A percentile compares a stretch with the other conserved stretches of the same genome.
phyloP scores from a whole-genome alignment of 2,329 filamentous ascomycete genomes.

The Alternaria rosae region DNA sequence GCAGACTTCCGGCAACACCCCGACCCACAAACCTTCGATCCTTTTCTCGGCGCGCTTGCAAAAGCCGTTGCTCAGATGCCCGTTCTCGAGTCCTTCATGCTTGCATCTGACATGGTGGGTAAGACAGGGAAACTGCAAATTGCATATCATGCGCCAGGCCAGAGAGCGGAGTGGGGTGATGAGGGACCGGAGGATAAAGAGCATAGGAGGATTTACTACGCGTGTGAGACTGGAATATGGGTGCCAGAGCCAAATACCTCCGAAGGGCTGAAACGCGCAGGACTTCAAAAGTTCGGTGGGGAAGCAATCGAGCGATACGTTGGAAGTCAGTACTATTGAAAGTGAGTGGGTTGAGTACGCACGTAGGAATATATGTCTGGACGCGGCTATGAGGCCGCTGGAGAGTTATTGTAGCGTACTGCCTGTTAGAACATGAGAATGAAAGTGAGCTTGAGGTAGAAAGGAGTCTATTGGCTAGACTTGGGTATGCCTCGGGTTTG shows the following conservation, averaged over 20 bases:
- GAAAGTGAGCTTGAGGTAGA: too few species aligned
- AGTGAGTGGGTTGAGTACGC: neutral
- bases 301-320: slow-evolving; percentile 11
- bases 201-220: slow-evolving; percentile 9
- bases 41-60: slow-evolving; percentile 24
- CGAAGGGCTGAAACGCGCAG: slow-evolving; percentile 7
- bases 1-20: slow-evolving; percentile 17
- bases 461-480: too few species aligned
- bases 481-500: too few species aligned
- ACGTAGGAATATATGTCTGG: neutral
- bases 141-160: slow-evolving; percentile 11
- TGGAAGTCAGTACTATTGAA: slow-evolving; percentile 10
- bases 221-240: slow-evolving; percentile 11
- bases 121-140: slow-evolving; percentile 4
- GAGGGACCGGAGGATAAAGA: slow-evolving; percentile 1
- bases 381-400: neutral
- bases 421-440: too few species aligned
- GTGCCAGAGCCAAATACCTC: slow-evolving; percentile 3
- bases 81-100: slow-evolving; percentile 12
- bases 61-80: slow-evolving; percentile 26
- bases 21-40: slow-evolving; percentile 19
- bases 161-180: slow-evolving; percentile 9
- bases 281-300: slow-evolving; percentile 2
- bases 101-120: slow-evolving; percentile 8
- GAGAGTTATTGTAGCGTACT: too few species aligned